A percentile compares a stretch with the other conserved stretches of the same genome.
Evolutionary conservation across 169 alveolate species (phyloP).

Genomic region (Plasmodium vivax): DNA sequence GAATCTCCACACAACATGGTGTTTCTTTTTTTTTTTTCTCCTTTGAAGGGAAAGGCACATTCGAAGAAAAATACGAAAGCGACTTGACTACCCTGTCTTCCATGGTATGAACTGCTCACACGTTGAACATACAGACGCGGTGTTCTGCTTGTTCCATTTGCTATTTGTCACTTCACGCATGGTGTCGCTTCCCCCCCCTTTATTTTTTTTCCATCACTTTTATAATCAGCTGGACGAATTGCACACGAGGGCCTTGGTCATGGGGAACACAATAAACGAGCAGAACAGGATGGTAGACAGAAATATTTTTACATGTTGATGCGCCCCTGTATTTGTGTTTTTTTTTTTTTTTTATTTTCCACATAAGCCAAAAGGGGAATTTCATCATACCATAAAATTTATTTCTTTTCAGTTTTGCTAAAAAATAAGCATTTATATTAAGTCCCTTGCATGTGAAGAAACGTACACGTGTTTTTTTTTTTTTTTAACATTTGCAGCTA

Average conservation of each 20-base stretch:
- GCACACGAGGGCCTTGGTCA: slow-evolving; percentile 68
- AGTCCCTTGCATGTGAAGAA: neutral
- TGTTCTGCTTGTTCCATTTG: neutral
- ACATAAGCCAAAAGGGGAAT: neutral
- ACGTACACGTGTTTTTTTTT: neutral
- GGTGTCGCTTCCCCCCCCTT: neutral
- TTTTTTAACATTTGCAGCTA: slow-evolving; percentile 32
- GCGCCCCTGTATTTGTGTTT: neutral
- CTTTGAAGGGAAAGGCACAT: slow-evolving; percentile 45
- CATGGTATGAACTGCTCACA: slow-evolving; percentile 16
- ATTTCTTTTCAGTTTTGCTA: neutral
- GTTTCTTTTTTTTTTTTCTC: neutral
- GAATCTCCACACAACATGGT: neutral
- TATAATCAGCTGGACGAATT: slow-evolving; percentile 64
- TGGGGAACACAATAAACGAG: slow-evolving; percentile 73
- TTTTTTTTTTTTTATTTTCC: neutral
- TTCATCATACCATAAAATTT: neutral
- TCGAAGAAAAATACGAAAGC: slow-evolving; percentile 64
- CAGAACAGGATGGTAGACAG: slow-evolving; percentile 66
- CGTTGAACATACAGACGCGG: neutral
- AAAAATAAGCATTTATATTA: neutral
- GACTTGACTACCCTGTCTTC: slow-evolving; percentile 58
- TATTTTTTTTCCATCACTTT: neutral
- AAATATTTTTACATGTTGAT: slow-evolving; percentile 1
- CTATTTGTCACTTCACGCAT: neutral